Base-by-base conservation (phyloP, 2,329 filamentous ascomycete genomes). In the Ophiostoma quercus region DNA sequence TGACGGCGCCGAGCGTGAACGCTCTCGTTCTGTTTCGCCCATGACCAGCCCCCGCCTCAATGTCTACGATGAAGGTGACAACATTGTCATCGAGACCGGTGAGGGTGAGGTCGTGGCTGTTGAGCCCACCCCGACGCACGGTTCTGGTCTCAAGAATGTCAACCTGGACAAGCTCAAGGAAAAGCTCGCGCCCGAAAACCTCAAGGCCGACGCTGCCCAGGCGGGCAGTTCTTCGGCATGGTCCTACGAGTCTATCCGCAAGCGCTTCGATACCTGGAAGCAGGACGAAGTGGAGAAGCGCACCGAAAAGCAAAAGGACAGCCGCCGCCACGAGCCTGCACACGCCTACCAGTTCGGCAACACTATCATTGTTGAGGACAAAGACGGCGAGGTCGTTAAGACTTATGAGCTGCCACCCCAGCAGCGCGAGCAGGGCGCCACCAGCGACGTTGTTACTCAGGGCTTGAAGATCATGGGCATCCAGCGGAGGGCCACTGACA, bases 311-410 rank as follows among this genome's bases (percentile, higher is more conserved):
- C 77, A 82, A 2, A 86, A 89, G 73, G 78, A 74, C 14, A 80
- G 83, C 51, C 83, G 86, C 68, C 85, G 82, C 73, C 84, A 88
- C 73, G 90, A 90, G 69, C 90, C 91, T 14, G 92, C 92, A n/a
- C 83, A 90, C 66, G 92, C 92, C 5, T 96, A 94, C 77, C 91
- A 94, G 74, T 94, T 92, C 76, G 92, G 92, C 73, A 94, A 92
- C 77, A 94, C 85, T 62, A 92, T 96, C 73, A 94, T 96, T 76
- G 90, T 96, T 19, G 92, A 96, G 79, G 91, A 96, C 72, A 90
- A 91, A 77, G 74, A 94, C 74, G 92, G 92, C 62, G 92, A 96
- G 77, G 92, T 96, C 41, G 86, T 96, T 77, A 94, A 94, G 81
- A 88, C 91, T 70, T 94, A 93, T 76, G 89, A 94, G 73, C 84